Percentiles rank a stretch among this genome's conserved stretches.
These are phyloP conservation scores for Sporopachydermia lactativora DNA, from an alignment of 805 yeast genomes.

Conservation along the genomic window DNA sequence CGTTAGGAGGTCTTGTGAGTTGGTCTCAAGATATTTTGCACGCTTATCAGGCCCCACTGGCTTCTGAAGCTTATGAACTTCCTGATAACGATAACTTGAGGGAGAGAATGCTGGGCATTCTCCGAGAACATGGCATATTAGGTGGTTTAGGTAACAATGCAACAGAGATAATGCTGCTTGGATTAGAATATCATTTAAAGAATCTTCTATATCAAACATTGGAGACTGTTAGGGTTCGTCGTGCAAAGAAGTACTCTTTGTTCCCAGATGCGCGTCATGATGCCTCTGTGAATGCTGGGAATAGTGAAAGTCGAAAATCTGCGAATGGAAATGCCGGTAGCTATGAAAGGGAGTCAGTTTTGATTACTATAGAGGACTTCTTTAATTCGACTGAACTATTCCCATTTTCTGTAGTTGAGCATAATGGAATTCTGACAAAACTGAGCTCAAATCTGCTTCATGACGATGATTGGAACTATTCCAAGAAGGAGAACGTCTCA, in stretches of 20 bases:
- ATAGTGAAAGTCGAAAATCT: neutral
- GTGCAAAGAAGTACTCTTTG: conserved; percentile 20
- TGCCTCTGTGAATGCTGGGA: neutral
- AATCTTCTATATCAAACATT: conserved; percentile 60
- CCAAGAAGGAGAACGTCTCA: neutral
- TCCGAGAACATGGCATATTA: conserved; percentile 80
- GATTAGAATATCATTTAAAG: conserved; percentile 70
- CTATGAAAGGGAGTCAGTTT: neutral
- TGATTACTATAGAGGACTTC: neutral
- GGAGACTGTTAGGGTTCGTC: conserved; percentile 54
- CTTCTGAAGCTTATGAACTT: conserved; percentile 63
- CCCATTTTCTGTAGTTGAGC: neutral
- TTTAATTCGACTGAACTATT: neutral
- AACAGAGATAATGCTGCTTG: conserved; percentile 65
- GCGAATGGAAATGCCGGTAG: too few relatives aligned
- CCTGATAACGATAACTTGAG: conserved; percentile 67
- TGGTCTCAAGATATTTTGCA: conserved; percentile 91
- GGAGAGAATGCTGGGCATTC: conserved; percentile 61
- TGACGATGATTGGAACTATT: neutral
- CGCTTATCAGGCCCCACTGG: conserved; percentile 69
- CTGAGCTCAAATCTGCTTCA: neutral
- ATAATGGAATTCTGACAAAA: neutral
- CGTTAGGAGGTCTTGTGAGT: conserved; percentile 24
- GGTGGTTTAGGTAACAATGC: conserved; percentile 70
- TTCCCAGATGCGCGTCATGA: neutral